Evolutionary conservation across 768 basidiomycete species (phyloP).

Genomic region (Boletus vermiculosoides): DNA sequence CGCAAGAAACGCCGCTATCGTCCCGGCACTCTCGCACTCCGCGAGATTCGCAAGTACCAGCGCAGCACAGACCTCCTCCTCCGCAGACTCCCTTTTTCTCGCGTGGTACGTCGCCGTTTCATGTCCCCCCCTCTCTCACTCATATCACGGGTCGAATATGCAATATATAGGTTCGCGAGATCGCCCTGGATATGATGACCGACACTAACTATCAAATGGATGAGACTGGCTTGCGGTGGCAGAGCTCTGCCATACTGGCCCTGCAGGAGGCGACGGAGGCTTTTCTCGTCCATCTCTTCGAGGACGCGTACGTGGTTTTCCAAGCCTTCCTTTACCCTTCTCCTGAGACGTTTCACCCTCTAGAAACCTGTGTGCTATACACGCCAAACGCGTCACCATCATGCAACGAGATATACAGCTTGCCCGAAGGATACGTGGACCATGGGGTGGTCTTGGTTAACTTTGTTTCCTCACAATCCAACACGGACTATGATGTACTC

Average conservation of each 20-base stretch:
- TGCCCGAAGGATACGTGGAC: constrained; percentile 90
- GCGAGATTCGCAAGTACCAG: constrained; percentile 94
- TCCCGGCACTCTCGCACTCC: constrained; percentile 86
- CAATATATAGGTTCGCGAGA: constrained; percentile 82
- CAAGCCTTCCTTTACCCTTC: not conserved
- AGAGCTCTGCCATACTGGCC: constrained; percentile 89
- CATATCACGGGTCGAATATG: not conserved
- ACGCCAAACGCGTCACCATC: constrained; percentile 96
- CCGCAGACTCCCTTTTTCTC: constrained; percentile 87
- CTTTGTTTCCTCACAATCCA: not conserved
- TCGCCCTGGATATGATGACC: constrained; percentile 87
- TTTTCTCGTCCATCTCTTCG: constrained; percentile 92
- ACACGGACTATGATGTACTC: not conserved
- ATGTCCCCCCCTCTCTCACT: not conserved
- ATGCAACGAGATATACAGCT: constrained; percentile 98
- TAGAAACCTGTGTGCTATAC: constrained; percentile 95
- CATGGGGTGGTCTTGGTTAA: constrained; percentile 74
- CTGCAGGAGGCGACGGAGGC: constrained; percentile 97
- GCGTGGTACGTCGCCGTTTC: constrained; percentile 60
- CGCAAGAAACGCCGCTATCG: constrained; percentile 69
- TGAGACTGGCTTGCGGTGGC: constrained; percentile 79
- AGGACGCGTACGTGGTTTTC: constrained; percentile 82
- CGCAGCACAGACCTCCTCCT: constrained; percentile 88
- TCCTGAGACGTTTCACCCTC: constrained; percentile 3
- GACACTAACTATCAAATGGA: constrained; percentile 61